phyloP scores from a whole-genome alignment of 208 protist genomes.

The Leptomonas pyrrhocoris region DNA sequence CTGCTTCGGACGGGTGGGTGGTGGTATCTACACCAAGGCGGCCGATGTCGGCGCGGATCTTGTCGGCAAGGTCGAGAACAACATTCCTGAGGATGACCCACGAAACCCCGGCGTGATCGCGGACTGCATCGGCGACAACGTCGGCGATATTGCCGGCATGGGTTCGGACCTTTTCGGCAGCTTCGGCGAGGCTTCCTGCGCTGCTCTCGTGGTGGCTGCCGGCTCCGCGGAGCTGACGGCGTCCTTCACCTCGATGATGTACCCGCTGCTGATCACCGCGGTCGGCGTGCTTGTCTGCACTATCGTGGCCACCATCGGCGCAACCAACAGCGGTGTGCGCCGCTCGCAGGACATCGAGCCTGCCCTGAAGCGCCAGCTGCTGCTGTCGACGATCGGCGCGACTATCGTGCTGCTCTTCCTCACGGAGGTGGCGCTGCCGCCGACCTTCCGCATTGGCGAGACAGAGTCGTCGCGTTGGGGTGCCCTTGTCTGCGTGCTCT shows the following conservation, averaged over 20 bases:
- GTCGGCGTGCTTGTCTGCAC: conserved; percentile 81
- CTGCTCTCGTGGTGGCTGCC: conserved; percentile 83
- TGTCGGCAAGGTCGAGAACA: conserved; percentile 95
- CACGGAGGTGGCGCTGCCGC: conserved; percentile 63
- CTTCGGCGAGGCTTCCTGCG: conserved; percentile 95
- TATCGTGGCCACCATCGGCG: conserved; percentile 58
- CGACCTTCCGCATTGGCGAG: conserved; percentile 48
- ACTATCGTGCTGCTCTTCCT: conserved; percentile 70
- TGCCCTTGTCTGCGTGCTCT: conserved; percentile 75
- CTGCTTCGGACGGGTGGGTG: conserved; percentile 96
- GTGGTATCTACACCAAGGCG: conserved; percentile 97
- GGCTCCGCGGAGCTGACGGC: conserved; percentile 57
- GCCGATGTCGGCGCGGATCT: conserved; percentile 96
- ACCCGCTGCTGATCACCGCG: conserved; percentile 86
- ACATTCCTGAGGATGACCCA: conserved; percentile 97
- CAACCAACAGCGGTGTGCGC: conserved; percentile 58
- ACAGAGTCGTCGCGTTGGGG: conserved; percentile 57
- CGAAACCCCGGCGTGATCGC: conserved; percentile 96
- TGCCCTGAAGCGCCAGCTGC: conserved; percentile 78
- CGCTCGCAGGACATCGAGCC: conserved; percentile 76
- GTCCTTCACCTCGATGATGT: conserved; percentile 89
- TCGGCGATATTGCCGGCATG: conserved; percentile 95
- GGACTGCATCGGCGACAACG: conserved; percentile 96
- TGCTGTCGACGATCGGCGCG: conserved; percentile 72
- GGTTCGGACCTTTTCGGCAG: conserved; percentile 96